Evolutionary conservation across 140 eudicot genomes (phyloP), one percentile per base, ranked within the genome.

Genomic region (Anethum foeniculum): DNA sequence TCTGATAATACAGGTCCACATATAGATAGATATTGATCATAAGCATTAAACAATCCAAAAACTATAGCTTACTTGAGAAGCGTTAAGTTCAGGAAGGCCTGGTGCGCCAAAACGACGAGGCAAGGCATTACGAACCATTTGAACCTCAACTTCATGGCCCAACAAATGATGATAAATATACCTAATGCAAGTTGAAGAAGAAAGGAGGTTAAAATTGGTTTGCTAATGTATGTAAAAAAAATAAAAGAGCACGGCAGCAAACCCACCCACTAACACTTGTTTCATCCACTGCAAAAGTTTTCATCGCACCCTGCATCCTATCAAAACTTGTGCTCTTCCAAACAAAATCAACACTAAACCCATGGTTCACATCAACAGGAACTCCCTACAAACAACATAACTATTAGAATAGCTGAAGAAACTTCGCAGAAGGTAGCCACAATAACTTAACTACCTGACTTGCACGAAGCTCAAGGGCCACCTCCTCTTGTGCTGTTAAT

Each of bases 301-400:
- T 93, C 98, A 93, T 91, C 10, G 97, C 98, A 27, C 91, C 90
- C 85, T 93, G 97, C 98, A 93, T 93, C 89, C 98, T 88, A 38
- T 93, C 98, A 88, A 93, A 93, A 85, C 98, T 93, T 69, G 98
- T 91, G 85, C 98, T 93, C 87, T 93, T 93, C 98, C 98, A 93
- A 25, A 93, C 98, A 90, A 93, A 93, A 83, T 93, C 98, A 32
- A 93, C 98, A 27, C 95, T 93, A 78, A 93, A 91, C 43, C 98
- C 98, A 86, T 93, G 98, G 83, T 83, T 88, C 81, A 91, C 87
- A 71, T 96, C 99, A 79, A 91, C 89, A 78, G 96, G 96, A 86
- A 87, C 96, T 56, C 96, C 93, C 96, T 91, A 84, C 80, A 74
- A 72, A 74, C 46, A 84, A 18, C 34, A 72, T 23, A 43, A 28